Conservation (phyloP, 768 basidiomycete species). For the Macrocybe gigantea region DNA sequence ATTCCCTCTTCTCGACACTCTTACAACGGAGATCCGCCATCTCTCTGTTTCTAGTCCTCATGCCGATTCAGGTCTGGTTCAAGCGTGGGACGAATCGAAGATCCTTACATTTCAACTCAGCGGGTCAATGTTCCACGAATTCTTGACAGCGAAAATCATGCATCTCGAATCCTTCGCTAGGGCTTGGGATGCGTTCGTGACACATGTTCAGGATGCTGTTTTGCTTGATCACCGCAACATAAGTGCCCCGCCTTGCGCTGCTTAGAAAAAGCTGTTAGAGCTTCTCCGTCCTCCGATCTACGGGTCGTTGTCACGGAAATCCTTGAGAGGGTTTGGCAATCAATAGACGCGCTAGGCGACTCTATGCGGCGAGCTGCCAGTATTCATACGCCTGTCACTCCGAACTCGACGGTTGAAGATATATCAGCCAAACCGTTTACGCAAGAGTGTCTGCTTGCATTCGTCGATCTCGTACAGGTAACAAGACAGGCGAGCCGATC, state of each 20-base stretch:
- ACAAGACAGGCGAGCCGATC: constrained; percentile 45
- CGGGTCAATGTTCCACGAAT: constrained; percentile 79
- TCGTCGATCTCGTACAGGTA: constrained; percentile 65
- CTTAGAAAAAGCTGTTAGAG: constrained; percentile 72
- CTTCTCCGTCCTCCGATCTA: constrained; percentile 39
- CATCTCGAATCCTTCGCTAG: constrained; percentile 61
- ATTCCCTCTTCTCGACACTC: constrained; percentile 77
- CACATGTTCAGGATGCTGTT: constrained; percentile 66
- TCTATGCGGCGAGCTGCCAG: constrained; percentile 33
- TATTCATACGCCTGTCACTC: constrained; percentile 8
- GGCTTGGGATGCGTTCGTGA: constrained; percentile 73
- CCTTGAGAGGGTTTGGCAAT: constrained; percentile 64
- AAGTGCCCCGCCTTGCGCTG: constrained; percentile 80
- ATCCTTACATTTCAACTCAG: constrained; percentile 79
- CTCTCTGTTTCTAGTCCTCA: constrained; percentile 15
- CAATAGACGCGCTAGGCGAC: constrained; percentile 61
- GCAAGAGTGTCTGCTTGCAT: constrained; percentile 83
- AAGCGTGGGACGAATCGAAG: constrained; percentile 85
- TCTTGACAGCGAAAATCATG: constrained; percentile 69
- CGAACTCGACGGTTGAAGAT: constrained; percentile 7
- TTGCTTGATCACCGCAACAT: constrained; percentile 60
- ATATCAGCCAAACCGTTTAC: constrained; percentile 47
- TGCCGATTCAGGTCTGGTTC: constrained; percentile 14
- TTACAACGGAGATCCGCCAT: constrained; percentile 51
- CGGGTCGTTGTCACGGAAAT: constrained; percentile 37